Conservation (phyloP, 352 stramenopile genomes). For the Phytophthora tubulina region DNA sequence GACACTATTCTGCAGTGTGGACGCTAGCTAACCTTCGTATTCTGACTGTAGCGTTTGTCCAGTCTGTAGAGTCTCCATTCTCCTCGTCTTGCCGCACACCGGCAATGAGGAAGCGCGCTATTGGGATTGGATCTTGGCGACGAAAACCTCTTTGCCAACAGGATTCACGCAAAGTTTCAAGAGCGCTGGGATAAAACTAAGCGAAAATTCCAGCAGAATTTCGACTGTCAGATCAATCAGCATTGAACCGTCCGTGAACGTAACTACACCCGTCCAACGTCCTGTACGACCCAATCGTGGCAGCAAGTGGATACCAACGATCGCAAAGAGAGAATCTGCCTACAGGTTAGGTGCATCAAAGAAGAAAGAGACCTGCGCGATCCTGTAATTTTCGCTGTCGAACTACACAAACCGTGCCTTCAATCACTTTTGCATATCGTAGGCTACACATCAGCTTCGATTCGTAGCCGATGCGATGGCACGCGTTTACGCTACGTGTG, state of each 20-base stretch:
- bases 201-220: neutral
- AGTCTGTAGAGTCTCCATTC: constrained; percentile 61
- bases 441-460: too few species aligned
- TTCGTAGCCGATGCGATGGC: too few species aligned
- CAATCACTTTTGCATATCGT: too few species aligned
- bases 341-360: neutral
- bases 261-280: neutral
- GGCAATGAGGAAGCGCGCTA: constrained; percentile 62
- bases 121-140: constrained; percentile 65
- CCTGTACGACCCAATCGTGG: neutral
- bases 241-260: too few species aligned
- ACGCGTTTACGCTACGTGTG: too few species aligned
- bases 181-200: constrained; percentile 25
- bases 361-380: constrained; percentile 12
- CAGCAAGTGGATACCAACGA: neutral
- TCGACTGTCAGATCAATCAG: too few species aligned
- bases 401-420: too few species aligned
- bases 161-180: constrained; percentile 68
- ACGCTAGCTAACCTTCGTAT: constrained; percentile 6
- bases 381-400: constrained; percentile 12
- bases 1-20: neutral
- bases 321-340: neutral
- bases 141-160: constrained; percentile 45
- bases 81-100: constrained; percentile 58
- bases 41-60: constrained; percentile 52